Percentiles rank a stretch among this genome's conserved stretches.
These are phyloP conservation scores for Rhizopus sp. DNA, from an alignment of 371 early-diverging fungal species.

Conservation along the genomic window DNA sequence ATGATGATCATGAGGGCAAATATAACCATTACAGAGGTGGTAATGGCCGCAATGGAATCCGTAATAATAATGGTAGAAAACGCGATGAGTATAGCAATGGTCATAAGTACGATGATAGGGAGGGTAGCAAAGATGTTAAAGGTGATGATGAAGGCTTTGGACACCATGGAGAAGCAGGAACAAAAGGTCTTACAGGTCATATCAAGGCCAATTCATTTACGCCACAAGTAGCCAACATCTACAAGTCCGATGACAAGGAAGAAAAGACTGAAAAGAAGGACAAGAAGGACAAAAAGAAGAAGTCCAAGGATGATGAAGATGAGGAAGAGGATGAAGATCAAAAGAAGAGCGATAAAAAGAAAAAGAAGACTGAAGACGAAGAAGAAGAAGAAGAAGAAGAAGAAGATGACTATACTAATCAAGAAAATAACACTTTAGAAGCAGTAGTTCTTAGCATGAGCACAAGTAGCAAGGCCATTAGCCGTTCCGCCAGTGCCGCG, in stretches of 20 bases:
- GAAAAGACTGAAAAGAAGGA: conserved; percentile 2
- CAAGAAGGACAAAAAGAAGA: background rate
- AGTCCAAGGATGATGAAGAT: background rate
- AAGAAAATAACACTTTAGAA: conserved; percentile 1
- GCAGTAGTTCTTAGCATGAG: conserved; percentile 1
- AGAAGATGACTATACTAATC: background rate
- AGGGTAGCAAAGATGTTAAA: background rate
- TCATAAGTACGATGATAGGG: background rate
- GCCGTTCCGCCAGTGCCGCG: background rate
- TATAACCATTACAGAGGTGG: conserved; percentile 1
- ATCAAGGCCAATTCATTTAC: conserved; percentile 3
- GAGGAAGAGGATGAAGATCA: conserved; percentile 4
- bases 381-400: conserved; percentile 9
- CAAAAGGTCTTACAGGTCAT: background rate
- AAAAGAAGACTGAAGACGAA: background rate
- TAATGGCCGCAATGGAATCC: background rate
- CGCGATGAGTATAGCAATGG: background rate
- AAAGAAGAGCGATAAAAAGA: background rate
- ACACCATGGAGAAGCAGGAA: background rate
- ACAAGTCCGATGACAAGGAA: background rate
- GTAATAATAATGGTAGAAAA: background rate
- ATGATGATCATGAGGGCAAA: conserved; percentile 2
- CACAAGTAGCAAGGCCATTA: background rate
- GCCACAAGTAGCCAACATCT: conserved; percentile 5
- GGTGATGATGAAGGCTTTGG: background rate